Percentiles rank a stretch among this genome's conserved stretches.
These are phyloP conservation scores for Nicotiana tabacum DNA, from an alignment of 257 asterid genomes.

Conservation along the genomic window DNA sequence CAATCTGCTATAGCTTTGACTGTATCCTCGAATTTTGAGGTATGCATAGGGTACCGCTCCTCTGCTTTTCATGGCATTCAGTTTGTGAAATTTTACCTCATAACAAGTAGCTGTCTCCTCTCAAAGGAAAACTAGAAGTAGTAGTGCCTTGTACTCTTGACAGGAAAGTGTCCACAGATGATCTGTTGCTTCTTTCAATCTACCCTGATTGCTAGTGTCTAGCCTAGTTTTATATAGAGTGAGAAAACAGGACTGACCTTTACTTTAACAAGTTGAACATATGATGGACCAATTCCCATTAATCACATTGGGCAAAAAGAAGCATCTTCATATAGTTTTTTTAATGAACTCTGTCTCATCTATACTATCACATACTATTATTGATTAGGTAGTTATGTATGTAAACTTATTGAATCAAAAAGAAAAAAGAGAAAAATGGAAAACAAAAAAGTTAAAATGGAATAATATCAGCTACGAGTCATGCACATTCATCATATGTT, in stretches of 20 bases:
- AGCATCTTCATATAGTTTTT: background rate
- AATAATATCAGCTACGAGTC: too few relatives aligned
- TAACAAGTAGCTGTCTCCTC: background rate
- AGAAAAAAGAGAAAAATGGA: too few relatives aligned
- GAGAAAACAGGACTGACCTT: background rate
- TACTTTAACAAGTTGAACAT: background rate
- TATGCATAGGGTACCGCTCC: conserved; percentile 19
- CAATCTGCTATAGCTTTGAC: conserved; percentile 48
- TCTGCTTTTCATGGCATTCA: background rate
- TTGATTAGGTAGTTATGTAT: background rate
- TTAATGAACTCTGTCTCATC: background rate
- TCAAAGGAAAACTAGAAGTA: background rate
- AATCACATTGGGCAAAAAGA: background rate
- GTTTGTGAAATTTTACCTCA: conserved; percentile 5
- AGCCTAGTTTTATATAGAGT: background rate
- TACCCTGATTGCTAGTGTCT: background rate
- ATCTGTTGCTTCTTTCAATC: background rate
- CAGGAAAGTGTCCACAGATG: background rate
- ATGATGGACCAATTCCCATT: background rate
- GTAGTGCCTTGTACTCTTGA: background rate
- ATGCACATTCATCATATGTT: too few relatives aligned
- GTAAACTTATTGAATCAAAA: too few relatives aligned
- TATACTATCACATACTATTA: background rate
- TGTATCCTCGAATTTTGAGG: conserved; percentile 98
- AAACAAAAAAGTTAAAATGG: too few relatives aligned